phyloP scores from a whole-genome alignment of 257 asterid species.

The Osmanthus fragrans region DNA sequence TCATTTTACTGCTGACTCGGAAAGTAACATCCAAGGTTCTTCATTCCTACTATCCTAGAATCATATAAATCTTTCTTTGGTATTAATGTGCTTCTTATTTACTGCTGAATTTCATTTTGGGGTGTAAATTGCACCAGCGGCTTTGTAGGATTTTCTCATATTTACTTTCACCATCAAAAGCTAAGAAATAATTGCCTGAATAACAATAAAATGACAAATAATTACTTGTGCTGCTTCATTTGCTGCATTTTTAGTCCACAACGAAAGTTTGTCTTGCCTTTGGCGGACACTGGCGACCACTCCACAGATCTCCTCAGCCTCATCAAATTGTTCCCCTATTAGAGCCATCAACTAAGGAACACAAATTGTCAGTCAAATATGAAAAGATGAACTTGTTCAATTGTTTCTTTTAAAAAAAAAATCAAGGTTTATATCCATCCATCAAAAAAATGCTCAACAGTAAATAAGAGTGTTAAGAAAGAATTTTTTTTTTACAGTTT shows the following conservation, averaged over 20 bases:
- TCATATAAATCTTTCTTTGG: no score
- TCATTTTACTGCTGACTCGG: background rate
- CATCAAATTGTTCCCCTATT: constrained; percentile 68
- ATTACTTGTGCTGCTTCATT: constrained; percentile 92
- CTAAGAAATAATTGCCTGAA: background rate
- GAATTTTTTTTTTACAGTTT: constrained; percentile 65
- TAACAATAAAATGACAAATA: background rate
- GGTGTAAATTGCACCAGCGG: background rate
- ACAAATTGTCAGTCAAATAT: constrained; percentile 17
- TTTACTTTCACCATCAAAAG: background rate
- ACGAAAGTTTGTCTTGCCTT: constrained; percentile 75
- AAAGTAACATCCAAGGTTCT: no score
- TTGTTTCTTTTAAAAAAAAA: background rate
- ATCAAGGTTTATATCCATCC: constrained; percentile 1
- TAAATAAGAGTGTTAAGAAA: background rate
- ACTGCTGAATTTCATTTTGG: no score
- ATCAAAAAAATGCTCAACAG: constrained; percentile 4
- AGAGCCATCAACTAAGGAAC: constrained; percentile 55
- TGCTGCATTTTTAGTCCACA: constrained; percentile 92
- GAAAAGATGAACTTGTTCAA: background rate
- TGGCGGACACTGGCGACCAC: constrained; percentile 74
- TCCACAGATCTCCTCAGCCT: constrained; percentile 67
- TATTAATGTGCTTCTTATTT: no score
- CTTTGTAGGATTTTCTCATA: background rate
- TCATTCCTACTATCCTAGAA: no score